Evolutionary conservation across 805 yeast species (phyloP), one percentile per base, ranked within the genome.

Genomic region (Candida fluviatilis): DNA sequence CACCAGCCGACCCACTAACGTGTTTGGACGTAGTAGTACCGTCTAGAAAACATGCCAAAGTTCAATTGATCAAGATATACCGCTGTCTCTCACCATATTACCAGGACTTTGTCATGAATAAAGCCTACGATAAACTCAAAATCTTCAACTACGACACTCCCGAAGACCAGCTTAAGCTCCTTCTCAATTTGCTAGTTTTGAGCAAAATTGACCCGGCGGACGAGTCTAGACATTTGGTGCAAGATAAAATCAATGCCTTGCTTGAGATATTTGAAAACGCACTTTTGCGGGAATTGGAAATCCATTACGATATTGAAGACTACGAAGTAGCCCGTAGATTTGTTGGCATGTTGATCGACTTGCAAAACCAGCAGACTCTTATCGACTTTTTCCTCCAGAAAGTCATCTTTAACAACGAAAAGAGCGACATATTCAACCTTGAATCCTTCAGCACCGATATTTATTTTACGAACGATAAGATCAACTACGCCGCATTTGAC

Each of bases 181-280:
- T 77, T 25, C 52, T 55, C 14, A 69, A 69, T 37, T 56, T 77
- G 11, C 48, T 60, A 39, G 52, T 53, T 31, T 75, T 65, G 50
- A 64, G 72, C 18, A 50, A 49, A 28, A 51, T 65, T 8, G 73
- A 54, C 46, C 55, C 47, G 29, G 47, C 51, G 34, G 62, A 52
- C 49, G 62, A 43, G 31, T 51, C 57, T 12, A 49, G 60, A 48
- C 52, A 41, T 39, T 39, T 44, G 34, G 62, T 50, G 42, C 64
- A 53, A 48, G 69, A 54, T 49, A 72, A 76, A 42, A 58, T 83
- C 34, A 71, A 69, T 26, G 69, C 83, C 3, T 65, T 81, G 10
- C 56, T 78, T 27, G 91, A 83, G 50, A 65, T 85, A 14, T 85
- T 87, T 52, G 82, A 83, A 29, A 82, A 75, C 52, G 85, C 93